These are phyloP conservation scores for Brassica balearica DNA, from an alignment of 441 rosid species.

Conservation along the genomic window DNA sequence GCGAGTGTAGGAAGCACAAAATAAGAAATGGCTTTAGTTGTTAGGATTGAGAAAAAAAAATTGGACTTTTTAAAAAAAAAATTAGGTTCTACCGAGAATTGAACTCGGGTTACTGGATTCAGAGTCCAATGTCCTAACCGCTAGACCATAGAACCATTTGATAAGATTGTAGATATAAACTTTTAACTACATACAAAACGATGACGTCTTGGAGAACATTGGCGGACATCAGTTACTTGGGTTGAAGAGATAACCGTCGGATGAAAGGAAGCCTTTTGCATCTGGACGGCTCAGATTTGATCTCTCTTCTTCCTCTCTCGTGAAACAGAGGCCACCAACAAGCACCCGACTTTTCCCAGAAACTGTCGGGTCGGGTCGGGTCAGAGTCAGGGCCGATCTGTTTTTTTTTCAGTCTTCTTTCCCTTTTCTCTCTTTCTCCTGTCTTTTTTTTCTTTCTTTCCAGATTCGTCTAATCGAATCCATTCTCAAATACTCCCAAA, in stretches of 20 bases:
- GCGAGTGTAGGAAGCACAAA: not conserved
- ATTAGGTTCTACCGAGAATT: conserved; percentile 48
- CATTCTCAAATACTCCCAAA: conserved; percentile 37
- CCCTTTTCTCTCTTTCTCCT: conserved; percentile 28
- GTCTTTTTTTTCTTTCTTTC: not conserved
- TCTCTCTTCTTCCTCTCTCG: conserved; percentile 28
- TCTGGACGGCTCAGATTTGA: conserved; percentile 46
- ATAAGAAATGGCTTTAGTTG: too few relatives aligned
- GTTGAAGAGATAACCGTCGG: conserved; percentile 42
- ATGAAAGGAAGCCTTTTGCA: conserved; percentile 22
- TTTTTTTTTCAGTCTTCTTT: conserved; percentile 25
- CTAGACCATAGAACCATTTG: conserved; percentile 48
- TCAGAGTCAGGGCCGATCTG: conserved; percentile 41
- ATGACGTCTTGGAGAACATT: not conserved
- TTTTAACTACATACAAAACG: not conserved
- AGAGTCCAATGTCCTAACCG: conserved; percentile 54
- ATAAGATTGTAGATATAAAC: accelerated
- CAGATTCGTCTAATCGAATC: conserved; percentile 37
- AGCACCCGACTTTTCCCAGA: conserved; percentile 39
- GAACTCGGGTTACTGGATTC: conserved; percentile 55
- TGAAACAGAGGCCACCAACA: conserved; percentile 21
- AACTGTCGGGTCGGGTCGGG: conserved; percentile 1
- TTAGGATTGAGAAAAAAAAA: too few relatives aligned
- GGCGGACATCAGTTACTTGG: conserved; percentile 22
- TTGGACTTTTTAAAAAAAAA: not conserved